Evolutionary conservation across 306 rosid genomes (phyloP), one percentile per base, ranked within the genome.

Genomic region (Acacia acuminata): DNA sequence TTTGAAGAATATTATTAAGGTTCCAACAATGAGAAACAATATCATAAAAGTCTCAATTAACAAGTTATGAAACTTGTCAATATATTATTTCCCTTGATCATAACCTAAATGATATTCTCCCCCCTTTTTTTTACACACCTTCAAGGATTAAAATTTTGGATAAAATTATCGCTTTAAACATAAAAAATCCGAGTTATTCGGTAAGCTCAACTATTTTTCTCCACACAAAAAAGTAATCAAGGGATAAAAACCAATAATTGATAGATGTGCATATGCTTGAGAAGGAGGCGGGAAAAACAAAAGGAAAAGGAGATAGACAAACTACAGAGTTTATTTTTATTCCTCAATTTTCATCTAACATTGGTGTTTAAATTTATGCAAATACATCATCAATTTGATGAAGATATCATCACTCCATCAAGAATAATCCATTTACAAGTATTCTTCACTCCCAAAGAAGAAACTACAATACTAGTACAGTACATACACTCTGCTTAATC

Each of bases 381-480:
- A 65, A 51, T 34, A 73, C 82, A 79, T 81, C 8, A 82, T 43
- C 55, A n/a, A 63, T 50, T 27, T 25, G 77, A 67, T 53, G 86
- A 85, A 73, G 75, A 75, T 16, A 68, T 58, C 5, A 56, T 40
- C 58, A 44, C 50, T 77, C 58, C 66, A 73, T 78, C 88, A 81
- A 80, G 82, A 86, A 82, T 50, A 72, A 73, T 17, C 73, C 63
- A 86, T 89, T 73, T 84, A 80, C 86, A 82, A 13, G n/a, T 70
- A 44, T 10, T 66, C 63, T 42, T 14, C 63, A 75, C 73, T 71
- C 67, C 50, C 81, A 77, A 78, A n/a, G 67, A 63, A 27, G 69
- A 77, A 74, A 36, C 25, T 36, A 48, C 83, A 77, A 56, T 68
- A 50, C 25, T 10, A 58, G 27, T 56, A 56, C 30, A 48, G 19